These are phyloP conservation scores for Acacia crassicarpa DNA, from an alignment of 306 rosid genomes.

Conservation along the genomic window DNA sequence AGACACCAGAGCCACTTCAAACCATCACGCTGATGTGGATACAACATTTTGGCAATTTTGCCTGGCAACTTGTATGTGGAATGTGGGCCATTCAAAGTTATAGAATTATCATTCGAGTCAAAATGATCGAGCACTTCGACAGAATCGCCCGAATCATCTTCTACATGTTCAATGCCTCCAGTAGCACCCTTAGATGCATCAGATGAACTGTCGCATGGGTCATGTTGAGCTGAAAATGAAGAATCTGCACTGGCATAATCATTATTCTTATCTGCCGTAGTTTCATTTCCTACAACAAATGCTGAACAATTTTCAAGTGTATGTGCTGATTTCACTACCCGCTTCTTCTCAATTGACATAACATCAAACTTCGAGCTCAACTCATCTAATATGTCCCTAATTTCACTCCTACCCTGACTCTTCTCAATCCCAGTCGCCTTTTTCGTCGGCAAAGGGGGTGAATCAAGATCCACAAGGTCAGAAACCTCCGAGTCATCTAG, in stretches of 20 bases:
- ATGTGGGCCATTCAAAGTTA: neutral
- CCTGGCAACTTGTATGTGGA: neutral
- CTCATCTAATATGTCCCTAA: constrained; percentile 73
- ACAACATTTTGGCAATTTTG: neutral
- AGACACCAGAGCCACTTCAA: neutral
- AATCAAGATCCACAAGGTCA: constrained; percentile 53
- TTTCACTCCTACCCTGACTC: constrained; percentile 56
- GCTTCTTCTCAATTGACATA: constrained; percentile 66
- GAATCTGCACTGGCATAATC: constrained; percentile 56
- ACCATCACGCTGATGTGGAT: neutral
- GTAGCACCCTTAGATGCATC: constrained; percentile 20
- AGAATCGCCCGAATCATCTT: neutral
- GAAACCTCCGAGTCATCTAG: constrained; percentile 41
- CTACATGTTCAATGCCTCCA: neutral
- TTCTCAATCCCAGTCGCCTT: constrained; percentile 25
- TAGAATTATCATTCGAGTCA: neutral
- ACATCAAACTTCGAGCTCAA: constrained; percentile 73
- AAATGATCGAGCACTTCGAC: neutral
- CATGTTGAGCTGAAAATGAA: constrained; percentile 52
- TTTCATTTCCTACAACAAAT: constrained; percentile 23
- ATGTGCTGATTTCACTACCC: constrained; percentile 20
- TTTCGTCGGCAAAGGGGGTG: constrained; percentile 39
- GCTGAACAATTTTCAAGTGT: constrained; percentile 26
- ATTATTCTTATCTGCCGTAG: constrained; percentile 32
- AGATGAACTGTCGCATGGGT: constrained; percentile 31